Evolutionary conservation across 257 asterid species (phyloP).

Genomic region (Penstemon eatonii): DNA sequence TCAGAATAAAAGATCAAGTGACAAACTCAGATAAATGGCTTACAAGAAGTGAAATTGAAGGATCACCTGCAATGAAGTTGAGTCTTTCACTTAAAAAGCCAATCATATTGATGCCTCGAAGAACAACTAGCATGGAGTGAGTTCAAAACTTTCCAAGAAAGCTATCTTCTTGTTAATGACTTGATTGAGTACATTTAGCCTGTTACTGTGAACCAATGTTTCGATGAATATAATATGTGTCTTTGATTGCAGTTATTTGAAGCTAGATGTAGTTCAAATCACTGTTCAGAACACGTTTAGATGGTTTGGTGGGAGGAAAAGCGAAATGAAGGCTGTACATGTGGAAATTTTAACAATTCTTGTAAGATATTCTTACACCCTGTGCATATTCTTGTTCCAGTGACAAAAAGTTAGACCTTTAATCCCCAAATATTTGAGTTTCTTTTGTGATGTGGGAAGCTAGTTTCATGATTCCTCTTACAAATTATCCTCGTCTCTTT

Average conservation of each 20-base stretch:
- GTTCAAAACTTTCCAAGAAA: slow-evolving; percentile 32
- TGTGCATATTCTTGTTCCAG: slow-evolving; percentile 27
- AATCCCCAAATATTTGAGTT: slow-evolving; percentile 10
- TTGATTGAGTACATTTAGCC: slow-evolving; percentile 2
- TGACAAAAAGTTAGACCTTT: slow-evolving; percentile 7
- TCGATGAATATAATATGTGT: slow-evolving; percentile 20
- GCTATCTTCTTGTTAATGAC: neutral
- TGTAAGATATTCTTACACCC: slow-evolving; percentile 51
- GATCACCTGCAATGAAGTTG: slow-evolving; percentile 91
- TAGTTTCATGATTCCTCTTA: neutral
- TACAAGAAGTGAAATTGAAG: slow-evolving; percentile 82
- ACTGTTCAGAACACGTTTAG: slow-evolving; percentile 83
- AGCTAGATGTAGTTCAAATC: slow-evolving; percentile 97
- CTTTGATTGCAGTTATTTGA: slow-evolving; percentile 74
- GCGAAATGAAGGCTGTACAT: slow-evolving; percentile 78
- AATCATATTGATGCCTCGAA: slow-evolving; percentile 88
- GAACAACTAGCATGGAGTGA: slow-evolving; percentile 87
- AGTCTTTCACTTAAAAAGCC: slow-evolving; percentile 90
- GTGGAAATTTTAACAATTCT: slow-evolving; percentile 68
- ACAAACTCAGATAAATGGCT: slow-evolving; percentile 77
- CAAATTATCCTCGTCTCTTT: neutral
- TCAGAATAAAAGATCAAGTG: slow-evolving; percentile 80
- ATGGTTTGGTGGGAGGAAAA: slow-evolving; percentile 76
- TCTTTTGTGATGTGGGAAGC: slow-evolving; percentile 7
- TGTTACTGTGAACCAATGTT: neutral